These are phyloP conservation scores for Lachancea cidri DNA, from an alignment of 805 yeast species.

Conservation along the genomic window DNA sequence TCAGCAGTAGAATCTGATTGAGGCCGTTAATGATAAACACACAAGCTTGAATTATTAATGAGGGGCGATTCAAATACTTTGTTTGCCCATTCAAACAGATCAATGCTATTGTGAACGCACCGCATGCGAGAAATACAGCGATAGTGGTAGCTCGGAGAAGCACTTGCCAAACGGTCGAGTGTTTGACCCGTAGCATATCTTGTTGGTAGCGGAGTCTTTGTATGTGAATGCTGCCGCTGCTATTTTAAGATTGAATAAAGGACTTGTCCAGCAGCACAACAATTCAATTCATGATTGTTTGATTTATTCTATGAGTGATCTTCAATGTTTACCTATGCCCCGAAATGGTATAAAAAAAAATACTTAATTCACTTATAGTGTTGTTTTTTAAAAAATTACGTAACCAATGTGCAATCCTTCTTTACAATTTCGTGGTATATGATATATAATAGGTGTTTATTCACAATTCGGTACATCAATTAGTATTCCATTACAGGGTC, in stretches of 20 bases:
- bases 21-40: background rate
- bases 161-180: background rate
- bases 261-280: too few species aligned
- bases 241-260: too few species aligned
- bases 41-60: constrained; percentile 2
- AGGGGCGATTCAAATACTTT: constrained; percentile 2
- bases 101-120: constrained; percentile 4
- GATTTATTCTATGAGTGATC: background rate
- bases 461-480: too few species aligned
- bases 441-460: too few species aligned
- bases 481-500: too few species aligned
- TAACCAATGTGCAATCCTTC: too few species aligned
- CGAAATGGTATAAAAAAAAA: background rate
- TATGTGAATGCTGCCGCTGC: too few species aligned
- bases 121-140: constrained; percentile 2
- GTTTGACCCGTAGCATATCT: background rate
- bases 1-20: background rate
- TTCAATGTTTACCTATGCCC: background rate
- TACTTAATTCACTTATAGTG: too few species aligned
- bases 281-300: too few species aligned
- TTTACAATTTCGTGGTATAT: too few species aligned
- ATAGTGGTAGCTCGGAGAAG: background rate
- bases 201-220: background rate
- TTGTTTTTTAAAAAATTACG: too few species aligned
- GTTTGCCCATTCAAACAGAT: constrained; percentile 3